A percentile compares a stretch with the other conserved stretches of the same genome.
Evolutionary conservation across 192 early-diverging fungal genomes (phyloP).

Genomic region (Backusella parvicylindrica): DNA sequence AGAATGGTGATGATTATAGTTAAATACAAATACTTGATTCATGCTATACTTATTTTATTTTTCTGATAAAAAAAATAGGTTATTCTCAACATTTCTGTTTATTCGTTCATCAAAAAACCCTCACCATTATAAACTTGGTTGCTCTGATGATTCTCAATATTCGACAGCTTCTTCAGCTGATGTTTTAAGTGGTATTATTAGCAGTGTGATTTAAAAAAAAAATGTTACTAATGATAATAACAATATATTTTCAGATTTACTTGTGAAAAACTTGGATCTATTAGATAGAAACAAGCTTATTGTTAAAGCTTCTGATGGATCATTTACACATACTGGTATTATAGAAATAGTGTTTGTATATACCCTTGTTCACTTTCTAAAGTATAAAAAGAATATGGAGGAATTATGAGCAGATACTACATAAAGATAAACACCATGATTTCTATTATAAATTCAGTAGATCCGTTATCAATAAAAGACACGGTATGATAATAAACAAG

Average conservation of each 20-base stretch:
- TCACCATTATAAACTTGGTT: conserved; percentile 18
- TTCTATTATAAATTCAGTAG: conserved; percentile 6
- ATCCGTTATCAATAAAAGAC: background rate
- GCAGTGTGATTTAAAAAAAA: conserved; percentile 15
- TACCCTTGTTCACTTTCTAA: background rate
- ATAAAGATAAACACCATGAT: conserved; percentile 32
- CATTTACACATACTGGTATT: conserved; percentile 14
- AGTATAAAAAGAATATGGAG: conserved; percentile 21
- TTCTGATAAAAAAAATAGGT: conserved; percentile 7
- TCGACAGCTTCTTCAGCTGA: background rate
- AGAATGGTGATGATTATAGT: conserved; percentile 42
- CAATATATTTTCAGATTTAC: conserved; percentile 24
- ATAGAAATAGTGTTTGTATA: background rate
- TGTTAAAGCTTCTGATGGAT: background rate
- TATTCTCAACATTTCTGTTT: conserved; percentile 40
- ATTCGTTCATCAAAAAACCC: conserved; percentile 35
- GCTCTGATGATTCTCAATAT: background rate
- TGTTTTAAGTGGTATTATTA: conserved; percentile 1
- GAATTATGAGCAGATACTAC: conserved; percentile 36
- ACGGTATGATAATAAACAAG: conserved; percentile 7
- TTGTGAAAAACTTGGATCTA: conserved; percentile 21
- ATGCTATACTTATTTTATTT: background rate
- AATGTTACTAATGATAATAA: background rate
- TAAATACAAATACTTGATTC: background rate
- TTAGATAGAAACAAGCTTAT: conserved; percentile 17